A percentile compares a stretch with the other conserved stretches of the same genome.
Conservation (phyloP, 176 grass and related monocot species). For the Tuctoria greenei region DNA sequence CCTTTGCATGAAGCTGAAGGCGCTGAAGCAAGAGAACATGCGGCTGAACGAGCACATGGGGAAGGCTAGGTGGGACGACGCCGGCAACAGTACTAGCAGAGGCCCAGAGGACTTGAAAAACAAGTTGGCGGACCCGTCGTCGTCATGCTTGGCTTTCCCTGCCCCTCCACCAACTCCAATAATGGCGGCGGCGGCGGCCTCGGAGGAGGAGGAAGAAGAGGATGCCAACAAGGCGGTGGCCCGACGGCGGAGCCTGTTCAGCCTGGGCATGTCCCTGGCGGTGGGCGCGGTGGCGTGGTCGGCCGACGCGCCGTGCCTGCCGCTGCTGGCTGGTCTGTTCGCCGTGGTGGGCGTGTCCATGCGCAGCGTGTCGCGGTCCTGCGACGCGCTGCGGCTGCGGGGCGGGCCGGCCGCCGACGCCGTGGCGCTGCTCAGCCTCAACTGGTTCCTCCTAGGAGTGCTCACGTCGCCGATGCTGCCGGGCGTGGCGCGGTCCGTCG, state of each 20-base stretch:
- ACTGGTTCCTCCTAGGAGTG: constrained; percentile 68
- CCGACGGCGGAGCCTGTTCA: constrained; percentile 48
- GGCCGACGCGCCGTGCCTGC: constrained; percentile 48
- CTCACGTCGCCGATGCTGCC: constrained; percentile 54
- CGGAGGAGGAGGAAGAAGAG: too few relatives aligned
- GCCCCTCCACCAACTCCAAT: too few relatives aligned
- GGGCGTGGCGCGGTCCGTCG: background rate
- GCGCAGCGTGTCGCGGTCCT: constrained; percentile 47
- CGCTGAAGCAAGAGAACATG: constrained; percentile 58
- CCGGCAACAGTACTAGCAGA: too few relatives aligned
- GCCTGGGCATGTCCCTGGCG: constrained; percentile 48
- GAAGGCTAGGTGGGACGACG: constrained; percentile 35
- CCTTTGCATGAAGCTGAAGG: too few relatives aligned
- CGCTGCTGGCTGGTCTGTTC: constrained; percentile 56
- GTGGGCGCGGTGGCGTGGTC: constrained; percentile 54
- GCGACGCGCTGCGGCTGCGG: background rate
- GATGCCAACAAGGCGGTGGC: too few relatives aligned
- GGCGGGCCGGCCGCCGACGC: constrained; percentile 15
- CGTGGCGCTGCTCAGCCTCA: constrained; percentile 57
- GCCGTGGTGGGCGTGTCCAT: constrained; percentile 55
- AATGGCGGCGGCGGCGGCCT: too few relatives aligned
- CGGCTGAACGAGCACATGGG: constrained; percentile 45
- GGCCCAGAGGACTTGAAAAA: background rate
- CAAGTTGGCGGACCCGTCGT: background rate
- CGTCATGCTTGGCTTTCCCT: background rate